Evolutionary conservation across 257 asterid species (phyloP).

Genomic region (Solanum infundibuliforme): DNA sequence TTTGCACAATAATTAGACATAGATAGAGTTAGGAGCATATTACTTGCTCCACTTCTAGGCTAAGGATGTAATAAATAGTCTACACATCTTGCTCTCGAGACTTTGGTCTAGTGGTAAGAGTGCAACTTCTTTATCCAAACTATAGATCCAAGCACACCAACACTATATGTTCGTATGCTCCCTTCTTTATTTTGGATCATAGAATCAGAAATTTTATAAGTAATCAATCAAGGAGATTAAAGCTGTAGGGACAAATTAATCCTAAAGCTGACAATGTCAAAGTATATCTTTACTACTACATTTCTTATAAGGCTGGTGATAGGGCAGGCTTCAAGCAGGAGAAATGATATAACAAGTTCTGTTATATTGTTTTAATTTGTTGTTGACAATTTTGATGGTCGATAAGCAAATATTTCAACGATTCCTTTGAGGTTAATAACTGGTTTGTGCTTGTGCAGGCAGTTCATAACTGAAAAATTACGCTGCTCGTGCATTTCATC

Average conservation of each 20-base stretch:
- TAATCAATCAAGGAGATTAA: background rate
- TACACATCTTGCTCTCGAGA: background rate
- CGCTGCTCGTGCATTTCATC: background rate
- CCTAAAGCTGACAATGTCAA: background rate
- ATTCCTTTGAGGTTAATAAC: background rate
- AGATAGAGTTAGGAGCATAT: background rate
- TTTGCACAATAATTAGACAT: background rate
- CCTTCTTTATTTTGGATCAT: background rate
- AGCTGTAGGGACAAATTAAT: background rate
- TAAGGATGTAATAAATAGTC: background rate
- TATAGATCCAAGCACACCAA: background rate
- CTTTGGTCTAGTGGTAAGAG: background rate
- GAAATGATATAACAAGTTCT: background rate
- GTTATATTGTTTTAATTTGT: background rate
- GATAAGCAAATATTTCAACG: background rate
- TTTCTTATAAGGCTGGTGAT: background rate
- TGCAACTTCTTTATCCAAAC: background rate
- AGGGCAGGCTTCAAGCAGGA: background rate
- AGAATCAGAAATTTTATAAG: background rate
- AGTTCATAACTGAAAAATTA: background rate
- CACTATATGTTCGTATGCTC: background rate
- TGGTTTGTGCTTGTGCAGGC: background rate
- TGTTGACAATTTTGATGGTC: background rate
- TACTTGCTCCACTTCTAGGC: background rate
- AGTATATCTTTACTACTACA: background rate